These are phyloP conservation scores for Elsinoe batatas DNA, from an alignment of 2,329 filamentous ascomycete genomes.

Conservation along the genomic window DNA sequence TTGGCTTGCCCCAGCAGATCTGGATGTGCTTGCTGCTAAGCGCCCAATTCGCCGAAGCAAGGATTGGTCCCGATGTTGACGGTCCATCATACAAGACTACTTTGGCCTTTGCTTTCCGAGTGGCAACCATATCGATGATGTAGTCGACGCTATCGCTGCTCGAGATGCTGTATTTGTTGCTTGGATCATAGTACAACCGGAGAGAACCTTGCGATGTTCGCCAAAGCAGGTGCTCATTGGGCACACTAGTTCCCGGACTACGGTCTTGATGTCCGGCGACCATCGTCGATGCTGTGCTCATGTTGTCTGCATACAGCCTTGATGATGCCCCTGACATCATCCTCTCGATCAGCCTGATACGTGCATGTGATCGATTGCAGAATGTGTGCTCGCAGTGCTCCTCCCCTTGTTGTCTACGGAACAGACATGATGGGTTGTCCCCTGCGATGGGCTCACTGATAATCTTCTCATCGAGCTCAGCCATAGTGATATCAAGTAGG, in stretches of 20 bases:
- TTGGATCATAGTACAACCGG: background rate
- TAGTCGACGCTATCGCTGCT: background rate
- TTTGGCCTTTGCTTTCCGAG: background rate
- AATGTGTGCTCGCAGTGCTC: background rate
- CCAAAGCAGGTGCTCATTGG: background rate
- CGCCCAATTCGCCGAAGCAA: background rate
- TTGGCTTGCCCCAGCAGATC: slow-evolving; percentile 1
- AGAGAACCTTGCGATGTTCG: background rate
- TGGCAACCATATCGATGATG: background rate
- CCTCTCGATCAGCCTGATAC: background rate
- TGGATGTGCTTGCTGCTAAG: slow-evolving; percentile 3
- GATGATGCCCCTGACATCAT: background rate
- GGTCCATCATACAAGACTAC: background rate
- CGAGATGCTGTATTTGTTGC: slow-evolving; percentile 3
- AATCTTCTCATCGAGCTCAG: background rate
- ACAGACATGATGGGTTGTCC: background rate
- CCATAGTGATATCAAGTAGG: too few species aligned
- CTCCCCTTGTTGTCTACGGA: background rate
- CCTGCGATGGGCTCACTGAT: background rate
- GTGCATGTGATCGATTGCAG: slow-evolving; percentile 1
- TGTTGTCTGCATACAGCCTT: background rate
- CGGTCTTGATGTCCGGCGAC: background rate
- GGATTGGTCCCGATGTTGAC: background rate
- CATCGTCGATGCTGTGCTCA: background rate
- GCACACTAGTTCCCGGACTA: background rate